A percentile compares a stretch with the other conserved stretches of the same genome.
phyloP scores from a whole-genome alignment of 176 grass and related monocot genomes.

The Oryza australiensis region DNA sequence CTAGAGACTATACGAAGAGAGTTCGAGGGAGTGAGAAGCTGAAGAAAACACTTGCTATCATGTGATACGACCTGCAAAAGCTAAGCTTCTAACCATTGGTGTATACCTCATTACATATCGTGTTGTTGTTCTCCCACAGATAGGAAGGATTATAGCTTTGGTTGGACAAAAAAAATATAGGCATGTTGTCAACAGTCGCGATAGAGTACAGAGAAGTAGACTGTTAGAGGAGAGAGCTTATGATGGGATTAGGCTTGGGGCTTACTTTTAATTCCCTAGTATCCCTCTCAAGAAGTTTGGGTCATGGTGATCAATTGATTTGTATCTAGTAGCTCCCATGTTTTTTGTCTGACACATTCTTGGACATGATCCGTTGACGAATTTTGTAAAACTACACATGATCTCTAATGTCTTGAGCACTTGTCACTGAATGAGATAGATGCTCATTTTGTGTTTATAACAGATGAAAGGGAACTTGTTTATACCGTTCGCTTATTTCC shows the following conservation, averaged over 20 bases:
- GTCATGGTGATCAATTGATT: background rate
- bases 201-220: background rate
- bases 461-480: too few species aligned
- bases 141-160: conserved; percentile 32
- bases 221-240: background rate
- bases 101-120: conserved; percentile 1
- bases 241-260: background rate
- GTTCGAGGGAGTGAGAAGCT: conserved; percentile 47
- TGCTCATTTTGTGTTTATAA: too few species aligned
- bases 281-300: background rate
- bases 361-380: background rate
- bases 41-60: conserved; percentile 20
- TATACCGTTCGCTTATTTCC: too few species aligned
- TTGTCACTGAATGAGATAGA: too few species aligned
- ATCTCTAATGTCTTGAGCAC: too few species aligned
- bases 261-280: background rate
- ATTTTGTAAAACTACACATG: background rate
- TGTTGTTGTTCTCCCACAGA: conserved; percentile 32
- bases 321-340: background rate
- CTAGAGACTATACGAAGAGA: conserved; percentile 77
- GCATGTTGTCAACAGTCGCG: background rate
- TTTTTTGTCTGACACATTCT: conserved; percentile 30
- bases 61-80: background rate
- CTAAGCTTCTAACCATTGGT: background rate
- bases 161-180: background rate